A percentile compares a stretch with the other conserved stretches of the same genome.
Evolutionary conservation across 179 eudicot genomes (phyloP).

Genomic region (Nepenthes alata): DNA sequence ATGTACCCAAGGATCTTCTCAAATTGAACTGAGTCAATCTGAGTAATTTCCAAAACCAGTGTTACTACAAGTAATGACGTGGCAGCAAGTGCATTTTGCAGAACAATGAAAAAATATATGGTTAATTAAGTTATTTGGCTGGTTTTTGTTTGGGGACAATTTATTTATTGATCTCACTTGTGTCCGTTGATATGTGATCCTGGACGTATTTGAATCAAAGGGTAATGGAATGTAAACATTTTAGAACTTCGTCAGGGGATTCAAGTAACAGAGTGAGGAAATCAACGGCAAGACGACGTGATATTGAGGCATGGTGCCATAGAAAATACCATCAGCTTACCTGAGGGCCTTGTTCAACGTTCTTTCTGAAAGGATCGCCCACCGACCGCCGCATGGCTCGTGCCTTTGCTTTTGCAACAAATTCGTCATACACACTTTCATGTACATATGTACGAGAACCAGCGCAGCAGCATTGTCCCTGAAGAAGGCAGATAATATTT

Average conservation of each 20-base stretch:
- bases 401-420: constrained; percentile 50
- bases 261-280: no score
- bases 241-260: no score
- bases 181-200: no score
- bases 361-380: constrained; percentile 57
- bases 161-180: no score
- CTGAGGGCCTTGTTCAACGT: constrained; percentile 76
- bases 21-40: constrained; percentile 59
- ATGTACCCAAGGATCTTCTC: constrained; percentile 56
- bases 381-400: constrained; percentile 45
- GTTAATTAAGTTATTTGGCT: no score
- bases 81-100: no score
- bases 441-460: constrained; percentile 72
- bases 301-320: no score
- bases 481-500: constrained; percentile 1
- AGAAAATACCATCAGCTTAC: constrained; percentile 10
- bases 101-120: no score
- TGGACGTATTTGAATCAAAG: no score
- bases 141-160: no score
- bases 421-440: constrained; percentile 54
- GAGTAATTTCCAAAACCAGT: constrained; percentile 3
- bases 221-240: no score
- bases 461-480: constrained; percentile 80
- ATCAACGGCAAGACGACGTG: no score
- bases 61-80: neutral